Conservation (phyloP, 331 rosid species). For the Dryas integrifolia region DNA sequence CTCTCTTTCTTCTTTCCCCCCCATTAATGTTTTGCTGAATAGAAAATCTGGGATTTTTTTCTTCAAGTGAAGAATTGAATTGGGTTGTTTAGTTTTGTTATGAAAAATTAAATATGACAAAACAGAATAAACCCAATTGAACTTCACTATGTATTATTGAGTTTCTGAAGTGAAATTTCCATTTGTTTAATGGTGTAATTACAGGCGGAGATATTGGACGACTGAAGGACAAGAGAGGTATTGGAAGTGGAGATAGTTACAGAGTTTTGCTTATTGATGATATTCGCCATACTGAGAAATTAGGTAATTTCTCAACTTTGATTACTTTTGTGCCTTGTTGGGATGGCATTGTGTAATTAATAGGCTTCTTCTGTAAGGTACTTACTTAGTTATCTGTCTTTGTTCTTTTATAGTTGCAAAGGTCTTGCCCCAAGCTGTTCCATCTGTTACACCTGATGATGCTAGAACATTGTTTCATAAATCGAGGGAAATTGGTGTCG, state of each 20-base stretch:
- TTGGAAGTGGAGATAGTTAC: slow-evolving; percentile 32
- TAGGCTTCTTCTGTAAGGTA: neutral
- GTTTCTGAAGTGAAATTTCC: neutral
- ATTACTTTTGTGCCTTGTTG: neutral
- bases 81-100: neutral
- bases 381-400: neutral
- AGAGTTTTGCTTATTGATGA: slow-evolving; percentile 31
- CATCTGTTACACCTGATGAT: slow-evolving; percentile 17
- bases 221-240: slow-evolving; percentile 20
- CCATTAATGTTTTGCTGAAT: too few species aligned
- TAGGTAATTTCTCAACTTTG: slow-evolving; percentile 7
- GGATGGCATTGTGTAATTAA: neutral
- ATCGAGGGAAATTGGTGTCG: slow-evolving; percentile 26
- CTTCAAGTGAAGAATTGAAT: neutral
- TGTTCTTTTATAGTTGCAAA: slow-evolving; percentile 22
- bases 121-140: neutral
- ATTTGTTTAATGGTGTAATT: neutral
- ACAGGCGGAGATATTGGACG: slow-evolving; percentile 34
- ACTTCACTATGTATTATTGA: neutral
- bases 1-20: neutral
- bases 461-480: slow-evolving; percentile 22
- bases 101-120: neutral
- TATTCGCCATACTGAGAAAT: slow-evolving; percentile 27
- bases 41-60: neutral
- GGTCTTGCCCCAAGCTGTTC: slow-evolving; percentile 32